Percentiles rank a stretch among this genome's conserved stretches.
These are phyloP conservation scores for Fusarium sp. DNA, from an alignment of 2,329 filamentous ascomycete genomes.

Conservation along the genomic window DNA sequence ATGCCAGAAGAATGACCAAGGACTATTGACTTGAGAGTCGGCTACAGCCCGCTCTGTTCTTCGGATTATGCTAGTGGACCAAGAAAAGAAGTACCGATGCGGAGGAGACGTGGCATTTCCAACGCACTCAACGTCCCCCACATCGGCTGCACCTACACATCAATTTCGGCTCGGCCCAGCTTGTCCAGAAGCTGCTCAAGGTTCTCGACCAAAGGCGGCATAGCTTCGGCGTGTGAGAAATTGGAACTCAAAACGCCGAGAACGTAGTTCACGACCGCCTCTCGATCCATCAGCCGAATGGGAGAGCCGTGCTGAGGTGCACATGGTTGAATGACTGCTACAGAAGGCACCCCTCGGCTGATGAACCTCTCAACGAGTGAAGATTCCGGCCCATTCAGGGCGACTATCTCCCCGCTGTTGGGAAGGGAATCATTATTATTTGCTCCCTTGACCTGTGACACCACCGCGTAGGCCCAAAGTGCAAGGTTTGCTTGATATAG, in stretches of 20 bases:
- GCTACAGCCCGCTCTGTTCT: background rate
- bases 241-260: background rate
- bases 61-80: background rate
- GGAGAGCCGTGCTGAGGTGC: background rate
- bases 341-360: background rate
- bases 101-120: background rate
- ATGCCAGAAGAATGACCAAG: accelerated
- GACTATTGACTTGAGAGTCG: too few species aligned
- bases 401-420: background rate
- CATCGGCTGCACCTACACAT: background rate
- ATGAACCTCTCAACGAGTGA: background rate
- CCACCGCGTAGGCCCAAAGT: background rate
- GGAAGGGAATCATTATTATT: background rate
- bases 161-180: background rate
- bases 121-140: background rate
- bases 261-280: background rate
- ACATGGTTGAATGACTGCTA: background rate
- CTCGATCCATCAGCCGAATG: background rate
- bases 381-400: background rate
- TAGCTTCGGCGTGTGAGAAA: background rate
- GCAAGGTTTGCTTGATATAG: background rate
- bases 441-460: background rate
- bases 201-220: background rate
- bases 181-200: background rate
- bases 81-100: background rate